Evolutionary conservation across 768 basidiomycete species (phyloP), one percentile per base, ranked within the genome.

Genomic region (Collybia sordida): DNA sequence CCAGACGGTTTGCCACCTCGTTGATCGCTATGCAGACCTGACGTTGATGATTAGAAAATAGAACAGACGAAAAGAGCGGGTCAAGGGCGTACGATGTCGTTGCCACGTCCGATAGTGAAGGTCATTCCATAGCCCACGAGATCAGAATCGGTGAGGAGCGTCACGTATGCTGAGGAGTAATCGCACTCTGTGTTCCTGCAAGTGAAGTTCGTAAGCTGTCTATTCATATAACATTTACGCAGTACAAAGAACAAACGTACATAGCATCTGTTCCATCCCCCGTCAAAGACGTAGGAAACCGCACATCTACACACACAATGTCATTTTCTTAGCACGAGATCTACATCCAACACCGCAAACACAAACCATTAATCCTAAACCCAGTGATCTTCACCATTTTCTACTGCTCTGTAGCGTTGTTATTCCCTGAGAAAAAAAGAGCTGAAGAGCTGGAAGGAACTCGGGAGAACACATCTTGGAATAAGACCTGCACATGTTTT

Each of bases 181-280:
- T 97, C 95, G 69, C 93, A 96, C 49, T 92, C 91, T 25, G 89
- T 88, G 68, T 97, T 96, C 93, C 90, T 92, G 52, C n/a, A 24
- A 11, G 25, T 19, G 12, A 27, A 27, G 14, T 24, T 24, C 21
- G 24, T 8, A 48, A 38, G 22, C 28, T 18, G 37, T 28, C 41
- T 17, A 15, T 38, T 7, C 18, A 19, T 36, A 5, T 23, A 2
- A 12, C 9, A 4, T 3, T 19, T 15, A 24, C 3, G 9, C 1
- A 31, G 22, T 6, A 2, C 11, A 8, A 11, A 1, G 34, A 35
- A 37, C 36, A n/a, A 28, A 61, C 75, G 57, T 62, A 89, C 91
- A 95, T 96, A 6, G 93, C 93, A 74, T 97, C 93, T 24, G 92
- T 88, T 5, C 94, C 93, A 75, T 95, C 93, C 22, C 93, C 93